phyloP scores from a whole-genome alignment of 805 yeast genomes.

The Kodamaea restingae region DNA sequence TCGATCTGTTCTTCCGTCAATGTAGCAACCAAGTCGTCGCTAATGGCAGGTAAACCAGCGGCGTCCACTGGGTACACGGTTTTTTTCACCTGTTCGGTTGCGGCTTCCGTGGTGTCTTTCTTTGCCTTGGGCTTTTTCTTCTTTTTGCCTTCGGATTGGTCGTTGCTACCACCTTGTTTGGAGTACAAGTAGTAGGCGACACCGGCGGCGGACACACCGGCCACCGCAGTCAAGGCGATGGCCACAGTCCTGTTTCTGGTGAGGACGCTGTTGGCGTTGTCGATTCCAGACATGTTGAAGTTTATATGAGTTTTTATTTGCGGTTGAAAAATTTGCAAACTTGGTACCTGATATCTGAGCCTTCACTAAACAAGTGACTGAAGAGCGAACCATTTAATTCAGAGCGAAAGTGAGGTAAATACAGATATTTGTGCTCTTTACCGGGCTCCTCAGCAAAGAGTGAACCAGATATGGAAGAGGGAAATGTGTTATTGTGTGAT shows the following conservation, averaged over 20 bases:
- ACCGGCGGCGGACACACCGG: conserved; percentile 60
- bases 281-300: conserved; percentile 7
- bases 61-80: conserved; percentile 48
- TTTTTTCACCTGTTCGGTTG: conserved; percentile 1
- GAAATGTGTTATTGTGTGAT: too few relatives aligned
- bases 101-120: conserved; percentile 10
- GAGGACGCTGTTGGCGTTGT: conserved; percentile 30
- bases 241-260: conserved; percentile 54
- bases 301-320: conserved; percentile 2
- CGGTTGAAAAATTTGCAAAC: conserved; percentile 3
- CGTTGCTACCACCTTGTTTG: conserved; percentile 12
- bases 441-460: too few relatives aligned
- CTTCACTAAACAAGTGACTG: too few relatives aligned
- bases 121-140: conserved; percentile 40
- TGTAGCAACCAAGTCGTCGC: conserved; percentile 40
- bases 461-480: too few relatives aligned
- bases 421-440: too few relatives aligned
- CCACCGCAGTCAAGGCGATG: conserved; percentile 57
- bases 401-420: too few relatives aligned
- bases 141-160: conserved; percentile 9
- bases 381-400: too few relatives aligned
- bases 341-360: too few relatives aligned
- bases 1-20: conserved; percentile 53
- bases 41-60: conserved; percentile 55
- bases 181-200: conserved; percentile 46